Conservation (phyloP, 257 asterid species). For the Solanum ossicruentum region DNA sequence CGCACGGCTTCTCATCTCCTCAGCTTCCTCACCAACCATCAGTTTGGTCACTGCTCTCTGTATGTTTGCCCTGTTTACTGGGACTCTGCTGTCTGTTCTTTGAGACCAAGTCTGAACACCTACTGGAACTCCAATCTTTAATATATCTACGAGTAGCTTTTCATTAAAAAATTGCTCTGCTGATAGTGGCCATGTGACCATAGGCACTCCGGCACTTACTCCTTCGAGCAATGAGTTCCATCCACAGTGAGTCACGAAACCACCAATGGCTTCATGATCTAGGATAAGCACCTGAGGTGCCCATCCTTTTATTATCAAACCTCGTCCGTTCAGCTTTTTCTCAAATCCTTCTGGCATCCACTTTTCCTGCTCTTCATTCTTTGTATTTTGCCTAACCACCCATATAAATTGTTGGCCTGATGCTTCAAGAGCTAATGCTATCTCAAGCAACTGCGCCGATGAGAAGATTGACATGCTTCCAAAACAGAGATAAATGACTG, state of each 20-base stretch:
- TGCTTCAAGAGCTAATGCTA: slow-evolving; percentile 22
- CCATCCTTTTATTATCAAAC: slow-evolving; percentile 23
- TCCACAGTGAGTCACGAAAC: slow-evolving; percentile 37
- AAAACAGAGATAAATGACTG: slow-evolving; percentile 22
- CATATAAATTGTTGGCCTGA: slow-evolving; percentile 21
- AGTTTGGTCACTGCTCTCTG: background rate
- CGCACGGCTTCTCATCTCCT: background rate
- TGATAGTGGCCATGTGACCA: slow-evolving; percentile 42
- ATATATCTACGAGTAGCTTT: slow-evolving; percentile 12
- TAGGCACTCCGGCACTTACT: slow-evolving; percentile 26
- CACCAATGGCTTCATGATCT: slow-evolving; percentile 21
- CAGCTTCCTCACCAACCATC: background rate
- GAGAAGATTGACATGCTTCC: slow-evolving; percentile 24
- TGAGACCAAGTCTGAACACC: slow-evolving; percentile 20
- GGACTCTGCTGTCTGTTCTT: background rate
- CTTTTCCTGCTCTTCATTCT: background rate
- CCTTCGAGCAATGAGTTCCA: slow-evolving; percentile 31
- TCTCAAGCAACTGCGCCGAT: slow-evolving; percentile 22
- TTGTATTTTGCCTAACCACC: slow-evolving; percentile 6
- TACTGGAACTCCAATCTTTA: slow-evolving; percentile 20
- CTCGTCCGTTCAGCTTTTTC: slow-evolving; percentile 6
- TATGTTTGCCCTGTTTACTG: background rate
- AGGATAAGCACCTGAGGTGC: slow-evolving; percentile 12
- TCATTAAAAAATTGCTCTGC: slow-evolving; percentile 32
- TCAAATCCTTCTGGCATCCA: slow-evolving; percentile 19